These are phyloP conservation scores for Pseudonectria buxi DNA, from an alignment of 2,329 filamentous ascomycete species.

Conservation along the genomic window DNA sequence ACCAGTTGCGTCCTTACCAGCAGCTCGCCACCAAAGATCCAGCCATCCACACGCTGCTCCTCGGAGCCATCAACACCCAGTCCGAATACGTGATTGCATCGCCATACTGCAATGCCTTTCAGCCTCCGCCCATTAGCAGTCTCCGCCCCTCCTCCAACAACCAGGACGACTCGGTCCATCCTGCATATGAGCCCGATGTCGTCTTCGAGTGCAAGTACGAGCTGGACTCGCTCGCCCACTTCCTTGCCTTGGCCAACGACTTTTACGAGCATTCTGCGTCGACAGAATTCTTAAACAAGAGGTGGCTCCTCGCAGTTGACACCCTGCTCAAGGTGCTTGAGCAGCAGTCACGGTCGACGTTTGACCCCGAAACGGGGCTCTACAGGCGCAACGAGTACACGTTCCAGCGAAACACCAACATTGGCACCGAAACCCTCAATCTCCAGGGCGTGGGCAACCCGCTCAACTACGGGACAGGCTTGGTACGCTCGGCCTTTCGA, in stretches of 20 bases:
- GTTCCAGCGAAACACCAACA: constrained; percentile 73
- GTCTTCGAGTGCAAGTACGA: constrained; percentile 99
- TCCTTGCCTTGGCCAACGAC: constrained; percentile 77
- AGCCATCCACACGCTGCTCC: constrained; percentile 69
- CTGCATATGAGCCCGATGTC: constrained; percentile 70
- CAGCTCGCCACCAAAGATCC: constrained; percentile 73
- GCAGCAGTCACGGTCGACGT: constrained; percentile 75
- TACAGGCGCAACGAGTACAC: constrained; percentile 74
- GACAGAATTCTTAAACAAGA: constrained; percentile 66
- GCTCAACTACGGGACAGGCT: constrained; percentile 72
- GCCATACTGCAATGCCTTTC: constrained; percentile 97
- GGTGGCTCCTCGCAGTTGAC: constrained; percentile 75
- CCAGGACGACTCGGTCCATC: constrained; percentile 78
- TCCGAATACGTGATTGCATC: constrained; percentile 89
- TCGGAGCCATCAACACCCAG: constrained; percentile 94
- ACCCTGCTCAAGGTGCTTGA: constrained; percentile 68
- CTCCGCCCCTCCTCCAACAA: constrained; percentile 67
- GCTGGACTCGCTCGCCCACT: constrained; percentile 89
- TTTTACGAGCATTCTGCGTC: constrained; percentile 77
- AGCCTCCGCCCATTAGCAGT: constrained; percentile 80
- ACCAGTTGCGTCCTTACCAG: constrained; percentile 89
- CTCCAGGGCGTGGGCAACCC: constrained; percentile 86
- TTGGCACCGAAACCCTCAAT: constrained; percentile 84
- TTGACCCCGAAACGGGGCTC: constrained; percentile 57
- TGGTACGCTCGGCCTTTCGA: constrained; percentile 86